Percentiles rank a stretch among this genome's conserved stretches.
phyloP scores from a whole-genome alignment of 331 rosid species.

The Rhamnella rubrinervis region DNA sequence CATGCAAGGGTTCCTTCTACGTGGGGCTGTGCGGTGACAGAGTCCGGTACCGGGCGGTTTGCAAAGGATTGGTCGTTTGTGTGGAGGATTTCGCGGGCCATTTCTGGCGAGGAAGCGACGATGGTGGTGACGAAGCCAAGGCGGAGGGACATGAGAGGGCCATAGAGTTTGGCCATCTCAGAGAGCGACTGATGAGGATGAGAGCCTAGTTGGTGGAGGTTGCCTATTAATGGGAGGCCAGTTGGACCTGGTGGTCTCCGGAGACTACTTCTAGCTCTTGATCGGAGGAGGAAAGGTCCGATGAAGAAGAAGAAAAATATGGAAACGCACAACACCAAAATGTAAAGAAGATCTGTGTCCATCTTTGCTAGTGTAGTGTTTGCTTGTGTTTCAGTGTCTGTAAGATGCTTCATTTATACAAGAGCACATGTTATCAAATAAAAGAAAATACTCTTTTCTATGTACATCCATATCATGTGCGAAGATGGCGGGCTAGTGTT shows the following conservation, averaged over 20 bases:
- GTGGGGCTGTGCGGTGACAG: conserved; percentile 49
- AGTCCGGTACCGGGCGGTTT: conserved; percentile 45
- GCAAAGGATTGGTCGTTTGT: conserved; percentile 43
- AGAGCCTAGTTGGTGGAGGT: conserved; percentile 54
- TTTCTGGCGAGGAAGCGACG: conserved; percentile 39
- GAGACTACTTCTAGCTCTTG: too few species aligned
- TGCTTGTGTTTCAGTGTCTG: too few species aligned
- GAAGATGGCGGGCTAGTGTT: too few species aligned
- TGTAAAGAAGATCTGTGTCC: too few species aligned
- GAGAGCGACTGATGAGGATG: conserved; percentile 44
- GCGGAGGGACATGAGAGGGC: conserved; percentile 52
- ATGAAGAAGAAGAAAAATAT: too few species aligned
- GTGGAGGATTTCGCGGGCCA: conserved; percentile 58
- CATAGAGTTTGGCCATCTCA: conserved; percentile 35
- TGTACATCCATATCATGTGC: too few species aligned
- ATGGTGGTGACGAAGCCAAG: conserved; percentile 44
- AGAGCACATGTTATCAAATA: too few species aligned
- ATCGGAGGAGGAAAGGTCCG: too few species aligned
- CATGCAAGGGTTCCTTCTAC: conserved; percentile 52
- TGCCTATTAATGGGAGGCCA: conserved; percentile 49
- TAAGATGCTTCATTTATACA: too few species aligned
- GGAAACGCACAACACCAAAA: too few species aligned
- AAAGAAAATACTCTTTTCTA: too few species aligned
- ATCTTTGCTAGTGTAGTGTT: too few species aligned
- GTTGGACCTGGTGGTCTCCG: conserved; percentile 51